Conservation (phyloP, 768 basidiomycete genomes). For the Tricholoma hemisulphureum region DNA sequence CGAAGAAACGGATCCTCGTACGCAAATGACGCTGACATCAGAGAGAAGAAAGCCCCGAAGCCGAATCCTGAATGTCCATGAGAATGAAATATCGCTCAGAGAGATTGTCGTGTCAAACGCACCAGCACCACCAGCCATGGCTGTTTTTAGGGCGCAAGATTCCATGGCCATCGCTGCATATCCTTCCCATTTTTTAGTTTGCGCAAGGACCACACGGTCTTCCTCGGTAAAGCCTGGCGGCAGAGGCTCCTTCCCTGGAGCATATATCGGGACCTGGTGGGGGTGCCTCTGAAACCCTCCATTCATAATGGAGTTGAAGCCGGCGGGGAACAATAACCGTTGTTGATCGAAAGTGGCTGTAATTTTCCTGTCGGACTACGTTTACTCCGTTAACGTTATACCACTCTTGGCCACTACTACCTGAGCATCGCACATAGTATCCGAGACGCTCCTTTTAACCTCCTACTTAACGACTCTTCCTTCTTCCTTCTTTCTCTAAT, state of each 20-base stretch:
- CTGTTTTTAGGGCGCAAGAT: constrained; percentile 82
- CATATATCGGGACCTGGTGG: constrained; percentile 69
- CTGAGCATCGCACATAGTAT: too few relatives aligned
- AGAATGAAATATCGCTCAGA: constrained; percentile 8
- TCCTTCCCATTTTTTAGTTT: constrained; percentile 76
- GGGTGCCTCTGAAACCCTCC: constrained; percentile 26
- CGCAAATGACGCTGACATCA: constrained; percentile 93
- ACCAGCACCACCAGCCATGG: constrained; percentile 83
- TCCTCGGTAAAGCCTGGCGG: constrained; percentile 83
- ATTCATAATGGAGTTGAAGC: constrained; percentile 7
- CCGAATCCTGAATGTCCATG: constrained; percentile 67
- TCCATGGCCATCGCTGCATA: constrained; percentile 75
- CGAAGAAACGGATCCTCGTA: constrained; percentile 92
- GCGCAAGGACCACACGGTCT: constrained; percentile 62
- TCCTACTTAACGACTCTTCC: constrained; percentile 11
- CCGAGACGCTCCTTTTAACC: constrained; percentile 12
- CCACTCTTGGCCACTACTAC: not conserved
- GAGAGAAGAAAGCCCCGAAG: constrained; percentile 91
- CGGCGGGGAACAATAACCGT: constrained; percentile 14
- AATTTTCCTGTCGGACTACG: constrained; percentile 9
- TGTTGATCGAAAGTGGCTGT: not conserved
- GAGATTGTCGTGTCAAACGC: constrained; percentile 27
- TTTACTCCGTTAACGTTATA: constrained; percentile 8
- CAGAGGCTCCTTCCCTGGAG: constrained; percentile 83
- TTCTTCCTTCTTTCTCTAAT: constrained; percentile 7